A percentile compares a stretch with the other conserved stretches of the same genome.
Evolutionary conservation across 2,329 filamentous ascomycete species (phyloP).

Genomic region (Diaporthe sp.): DNA sequence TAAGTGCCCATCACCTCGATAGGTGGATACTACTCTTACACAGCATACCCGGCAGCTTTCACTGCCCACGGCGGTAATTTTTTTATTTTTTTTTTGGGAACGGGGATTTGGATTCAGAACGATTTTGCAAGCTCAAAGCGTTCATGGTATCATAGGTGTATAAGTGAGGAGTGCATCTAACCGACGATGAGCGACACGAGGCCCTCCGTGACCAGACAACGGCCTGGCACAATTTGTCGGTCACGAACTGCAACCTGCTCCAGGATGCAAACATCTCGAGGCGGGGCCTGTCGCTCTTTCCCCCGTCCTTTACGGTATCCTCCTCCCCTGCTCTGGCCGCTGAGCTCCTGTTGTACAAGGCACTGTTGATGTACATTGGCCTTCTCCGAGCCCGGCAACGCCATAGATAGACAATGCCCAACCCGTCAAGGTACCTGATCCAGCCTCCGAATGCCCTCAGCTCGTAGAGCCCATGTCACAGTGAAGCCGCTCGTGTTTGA

Average conservation of each 20-base stretch:
- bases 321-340: slow-evolving; percentile 9
- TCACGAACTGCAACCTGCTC: slow-evolving; percentile 4
- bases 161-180: slow-evolving; percentile 15
- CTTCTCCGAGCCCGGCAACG: slow-evolving; percentile 3
- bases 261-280: background rate
- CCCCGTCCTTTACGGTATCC: background rate
- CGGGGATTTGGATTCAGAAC: background rate
- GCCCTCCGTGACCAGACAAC: background rate
- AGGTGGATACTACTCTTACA: background rate
- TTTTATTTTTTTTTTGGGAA: background rate
- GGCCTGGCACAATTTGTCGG: background rate
- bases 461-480: background rate
- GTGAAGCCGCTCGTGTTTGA: background rate
- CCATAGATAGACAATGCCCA: background rate
- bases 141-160: slow-evolving; percentile 14
- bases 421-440: background rate
- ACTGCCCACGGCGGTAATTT: background rate
- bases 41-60: background rate
- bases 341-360: slow-evolving; percentile 25
- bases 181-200: background rate
- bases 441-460: background rate
- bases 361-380: slow-evolving; percentile 21
- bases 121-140: slow-evolving; percentile 1
- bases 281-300: background rate
- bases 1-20: background rate